Conservation (phyloP, 2,329 filamentous ascomycete species). For the Orbilia brochopaga region DNA sequence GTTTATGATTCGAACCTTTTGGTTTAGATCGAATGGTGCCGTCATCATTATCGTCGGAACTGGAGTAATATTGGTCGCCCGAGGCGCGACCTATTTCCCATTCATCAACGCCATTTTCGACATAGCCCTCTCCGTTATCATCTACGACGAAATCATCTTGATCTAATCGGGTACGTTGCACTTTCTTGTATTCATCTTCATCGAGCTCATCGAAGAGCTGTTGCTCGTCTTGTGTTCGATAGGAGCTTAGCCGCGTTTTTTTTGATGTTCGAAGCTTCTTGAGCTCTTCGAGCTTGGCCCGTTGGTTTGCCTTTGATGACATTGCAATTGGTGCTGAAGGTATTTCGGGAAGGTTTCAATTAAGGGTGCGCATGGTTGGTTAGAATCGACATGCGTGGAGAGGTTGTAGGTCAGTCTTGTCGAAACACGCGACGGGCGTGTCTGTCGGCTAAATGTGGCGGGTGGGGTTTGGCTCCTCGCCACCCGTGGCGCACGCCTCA, state of each 20-base stretch:
- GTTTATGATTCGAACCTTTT: slow-evolving; percentile 44
- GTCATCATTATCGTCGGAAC: slow-evolving; percentile 68
- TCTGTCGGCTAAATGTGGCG: no score
- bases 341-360: no score
- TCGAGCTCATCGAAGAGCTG: slow-evolving; percentile 95
- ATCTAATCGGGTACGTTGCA: slow-evolving; percentile 85
- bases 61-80: slow-evolving; percentile 72
- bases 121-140: slow-evolving; percentile 96
- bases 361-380: not conserved
- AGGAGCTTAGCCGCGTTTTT: slow-evolving; percentile 87
- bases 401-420: not conserved
- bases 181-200: slow-evolving; percentile 95
- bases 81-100: slow-evolving; percentile 69
- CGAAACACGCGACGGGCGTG: no score
- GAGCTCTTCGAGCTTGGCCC: slow-evolving; percentile 73
- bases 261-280: slow-evolving; percentile 82
- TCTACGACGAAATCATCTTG: slow-evolving; percentile 98
- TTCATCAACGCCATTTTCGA: slow-evolving; percentile 93
- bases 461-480: no score
- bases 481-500: no score
- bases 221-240: slow-evolving; percentile 82
- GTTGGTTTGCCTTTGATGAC: slow-evolving; percentile 31
- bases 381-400: not conserved
- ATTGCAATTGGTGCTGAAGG: slow-evolving; percentile 1
- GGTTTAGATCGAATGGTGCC: slow-evolving; percentile 28